phyloP scores from a whole-genome alignment of 495 filamentous ascomycete genomes.

The Neurospora sp. region DNA sequence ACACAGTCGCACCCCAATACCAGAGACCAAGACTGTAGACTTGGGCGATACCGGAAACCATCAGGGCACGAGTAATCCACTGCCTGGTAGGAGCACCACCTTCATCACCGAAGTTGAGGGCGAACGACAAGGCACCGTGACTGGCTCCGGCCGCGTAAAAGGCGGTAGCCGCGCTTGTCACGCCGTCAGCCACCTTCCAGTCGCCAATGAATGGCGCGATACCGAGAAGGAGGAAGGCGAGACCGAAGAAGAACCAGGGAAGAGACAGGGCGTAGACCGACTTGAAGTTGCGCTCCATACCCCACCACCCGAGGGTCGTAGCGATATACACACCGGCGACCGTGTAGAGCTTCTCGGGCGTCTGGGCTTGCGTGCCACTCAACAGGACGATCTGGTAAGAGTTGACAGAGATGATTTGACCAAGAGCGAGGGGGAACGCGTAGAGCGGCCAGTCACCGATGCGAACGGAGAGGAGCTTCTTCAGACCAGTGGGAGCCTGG shows the following conservation, averaged over 20 bases:
- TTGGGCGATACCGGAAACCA: slow-evolving; percentile 55
- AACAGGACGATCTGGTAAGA: slow-evolving; percentile 61
- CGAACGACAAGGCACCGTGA: slow-evolving; percentile 52
- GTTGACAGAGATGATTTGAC: slow-evolving; percentile 57
- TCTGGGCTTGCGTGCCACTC: slow-evolving; percentile 48
- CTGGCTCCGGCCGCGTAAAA: slow-evolving; percentile 51
- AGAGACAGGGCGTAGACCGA: slow-evolving; percentile 47
- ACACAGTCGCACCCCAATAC: slow-evolving; percentile 50
- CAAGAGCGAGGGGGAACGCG: slow-evolving; percentile 56
- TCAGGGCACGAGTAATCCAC: slow-evolving; percentile 55
- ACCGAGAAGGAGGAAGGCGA: slow-evolving; percentile 55
- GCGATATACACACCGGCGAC: slow-evolving; percentile 53
- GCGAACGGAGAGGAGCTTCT: slow-evolving; percentile 37
- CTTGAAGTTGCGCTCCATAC: slow-evolving; percentile 44
- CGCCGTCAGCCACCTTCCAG: slow-evolving; percentile 32
- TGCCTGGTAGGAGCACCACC: slow-evolving; percentile 48
- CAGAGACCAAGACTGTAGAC: slow-evolving; percentile 54
- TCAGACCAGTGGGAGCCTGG: slow-evolving; percentile 54
- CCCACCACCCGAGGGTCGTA: slow-evolving; percentile 54
- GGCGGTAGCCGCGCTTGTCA: slow-evolving; percentile 49
- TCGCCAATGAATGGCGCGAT: slow-evolving; percentile 44
- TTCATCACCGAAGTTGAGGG: slow-evolving; percentile 58
- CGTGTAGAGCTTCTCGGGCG: slow-evolving; percentile 52
- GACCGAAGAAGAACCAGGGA: slow-evolving; percentile 52
- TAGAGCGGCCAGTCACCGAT: slow-evolving; percentile 61